Base-by-base conservation (phyloP, 331 rosid species). In the Pyrus hybrid region DNA sequence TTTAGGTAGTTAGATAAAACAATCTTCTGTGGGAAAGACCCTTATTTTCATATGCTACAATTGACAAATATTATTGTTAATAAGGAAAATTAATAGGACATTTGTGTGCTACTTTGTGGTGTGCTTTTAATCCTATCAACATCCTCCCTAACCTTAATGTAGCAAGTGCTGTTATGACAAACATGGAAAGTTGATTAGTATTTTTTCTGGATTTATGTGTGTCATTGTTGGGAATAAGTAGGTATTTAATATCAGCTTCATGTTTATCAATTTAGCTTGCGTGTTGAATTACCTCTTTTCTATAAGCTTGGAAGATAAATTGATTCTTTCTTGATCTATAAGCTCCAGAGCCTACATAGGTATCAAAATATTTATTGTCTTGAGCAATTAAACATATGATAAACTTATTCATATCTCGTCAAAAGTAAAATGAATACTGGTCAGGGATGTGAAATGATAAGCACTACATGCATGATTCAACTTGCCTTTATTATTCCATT, bases 291-390 rank as follows among this genome's bases (percentile, higher is more conserved):
- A 92, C 99, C 97, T 89, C 83, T 82, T 94, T 81, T 87, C 89
- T 49, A 45, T 78, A 64, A 80, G 86, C 86, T 86, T 87, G 80
- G 86, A 76, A 70, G 91, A 85, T 56, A 94, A 83, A 68, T 84
- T 77, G 71, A 75, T 76, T 80, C 72, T 86, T 83, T 94, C 99
- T 81, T 94, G 93, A 58, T 81, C 87, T 74, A 89, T 86, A 77
- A 94, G 96, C 81, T 84, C 92, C 86, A 87, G 80, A 57, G 90
- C 86, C 97, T 92, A 77, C 35, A 82, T 26, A 70, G 80, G 62
- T 75, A 71, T 78, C 79, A 60, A 29, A 75, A 35, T 60, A 74
- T 73, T 73, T 53, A 9, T 25, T 73, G 33, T 23, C 22, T 6
- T 51, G 11, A 51, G 22, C 58, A 51, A 51, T 51, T 11, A 4